Evolutionary conservation across 495 filamentous ascomycete genomes (phyloP), one percentile per base, ranked within the genome.

Genomic region (Lasiosphaeris hirsuta): DNA sequence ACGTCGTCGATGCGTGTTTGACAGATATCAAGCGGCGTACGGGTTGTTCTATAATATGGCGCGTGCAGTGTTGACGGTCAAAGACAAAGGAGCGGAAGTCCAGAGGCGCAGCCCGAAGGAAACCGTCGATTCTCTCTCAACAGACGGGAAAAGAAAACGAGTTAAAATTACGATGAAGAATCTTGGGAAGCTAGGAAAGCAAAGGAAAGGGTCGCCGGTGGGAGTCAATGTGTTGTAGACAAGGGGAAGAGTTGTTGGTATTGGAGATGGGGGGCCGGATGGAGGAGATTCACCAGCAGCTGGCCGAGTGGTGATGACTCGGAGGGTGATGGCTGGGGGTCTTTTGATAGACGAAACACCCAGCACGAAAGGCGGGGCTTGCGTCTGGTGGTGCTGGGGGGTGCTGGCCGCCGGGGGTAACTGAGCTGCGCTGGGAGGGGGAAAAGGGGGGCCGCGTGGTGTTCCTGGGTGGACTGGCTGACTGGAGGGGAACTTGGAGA

Each of bases 341-440:
- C 35, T n/a, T 50, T 14, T 41, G 37, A 34, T 15, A 49, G 18
- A 3, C 33, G 45, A 8, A 48, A 15, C 5, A n/a, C n/a, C n/a
- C n/a, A 13, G 30, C 34, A 34, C 37, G 11, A 51, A 57, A 42
- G 44, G 55, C 55, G 55, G 55, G 55, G 55, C 55, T 49, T 19
- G 46, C 55, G 17, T 43, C 51, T 44, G 37, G 41, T 36, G 19
- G 13, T 54, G 38, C 36, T 17, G 40, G 30, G 30, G 19, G 9
- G 46, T 49, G 46, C 46, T 30, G 46, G 15, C 37, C 8, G 15
- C 10, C 14, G 35, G 48, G 14, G 18, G n/a, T 15, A 10, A 23
- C 9, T n/a, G 35, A 9, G 37, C 33, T 19, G 49, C 4, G 35
- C 7, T 15, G 35, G 49, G 35, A 37, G 49, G 43, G 42, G 43